phyloP scores from a whole-genome alignment of 805 yeast species.

The Debaryomyces prosopidis region DNA sequence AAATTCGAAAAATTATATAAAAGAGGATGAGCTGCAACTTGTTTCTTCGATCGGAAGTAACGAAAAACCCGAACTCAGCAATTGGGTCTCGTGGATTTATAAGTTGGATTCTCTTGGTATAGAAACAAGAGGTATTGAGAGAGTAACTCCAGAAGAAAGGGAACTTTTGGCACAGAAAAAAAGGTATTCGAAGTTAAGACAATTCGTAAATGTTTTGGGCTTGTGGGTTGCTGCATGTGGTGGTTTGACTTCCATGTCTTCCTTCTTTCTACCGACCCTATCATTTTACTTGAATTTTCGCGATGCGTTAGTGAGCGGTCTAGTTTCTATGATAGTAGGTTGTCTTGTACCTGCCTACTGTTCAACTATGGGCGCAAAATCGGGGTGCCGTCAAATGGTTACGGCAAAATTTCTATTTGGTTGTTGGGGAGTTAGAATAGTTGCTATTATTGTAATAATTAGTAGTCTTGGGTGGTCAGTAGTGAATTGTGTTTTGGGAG shows the following conservation, averaged over 20 bases:
- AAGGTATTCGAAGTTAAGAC: conserved; percentile 12
- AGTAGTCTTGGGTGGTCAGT: conserved; percentile 41
- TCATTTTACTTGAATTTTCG: conserved; percentile 25
- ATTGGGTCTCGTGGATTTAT: conserved; percentile 14
- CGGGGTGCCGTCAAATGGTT: conserved; percentile 41
- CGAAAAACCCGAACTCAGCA: background rate
- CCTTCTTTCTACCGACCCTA: conserved; percentile 34
- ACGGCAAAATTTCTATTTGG: conserved; percentile 38
- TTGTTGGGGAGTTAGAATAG: conserved; percentile 33
- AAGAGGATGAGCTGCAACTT: background rate
- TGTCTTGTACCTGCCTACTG: conserved; percentile 40
- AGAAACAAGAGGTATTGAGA: conserved; percentile 36
- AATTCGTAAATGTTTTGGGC: conserved; percentile 31
- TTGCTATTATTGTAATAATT: conserved; percentile 29
- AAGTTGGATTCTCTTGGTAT: conserved; percentile 28
- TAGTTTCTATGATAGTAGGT: conserved; percentile 29
- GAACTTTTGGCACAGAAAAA: conserved; percentile 5
- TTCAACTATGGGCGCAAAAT: conserved; percentile 38
- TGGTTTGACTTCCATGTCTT: conserved; percentile 38
- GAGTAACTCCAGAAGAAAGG: conserved; percentile 31
- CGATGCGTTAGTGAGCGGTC: conserved; percentile 30
- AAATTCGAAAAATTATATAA: no score
- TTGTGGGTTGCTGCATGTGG: conserved; percentile 42
- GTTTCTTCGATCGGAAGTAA: background rate
- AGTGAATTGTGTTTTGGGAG: conserved; percentile 39